Conservation (phyloP, 257 asterid genomes). For the Nicotiana tomentosiformis region DNA sequence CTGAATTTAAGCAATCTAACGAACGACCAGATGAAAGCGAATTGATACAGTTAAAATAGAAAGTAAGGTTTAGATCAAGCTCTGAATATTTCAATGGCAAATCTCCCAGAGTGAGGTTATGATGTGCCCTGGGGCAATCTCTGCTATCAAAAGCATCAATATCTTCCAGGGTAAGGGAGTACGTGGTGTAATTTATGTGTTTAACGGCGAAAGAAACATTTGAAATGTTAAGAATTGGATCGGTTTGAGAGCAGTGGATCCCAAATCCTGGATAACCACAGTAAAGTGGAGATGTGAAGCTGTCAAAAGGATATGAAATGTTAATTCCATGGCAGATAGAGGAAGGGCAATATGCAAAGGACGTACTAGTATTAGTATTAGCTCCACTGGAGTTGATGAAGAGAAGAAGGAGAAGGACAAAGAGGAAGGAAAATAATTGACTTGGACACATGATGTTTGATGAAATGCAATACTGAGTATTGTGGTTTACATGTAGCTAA, state of each 20-base stretch:
- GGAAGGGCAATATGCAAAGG: neutral
- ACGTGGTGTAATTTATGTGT: neutral
- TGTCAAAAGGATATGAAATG: neutral
- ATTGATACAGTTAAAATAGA: neutral
- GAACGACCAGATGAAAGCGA: neutral
- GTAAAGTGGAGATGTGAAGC: neutral
- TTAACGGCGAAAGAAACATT: neutral
- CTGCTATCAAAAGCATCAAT: neutral
- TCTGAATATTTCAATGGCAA: neutral
- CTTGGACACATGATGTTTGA: neutral
- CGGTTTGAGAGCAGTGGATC: neutral
- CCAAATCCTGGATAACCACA: slow-evolving; percentile 3
- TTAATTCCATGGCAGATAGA: neutral
- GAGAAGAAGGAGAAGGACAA: neutral
- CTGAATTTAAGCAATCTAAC: neutral
- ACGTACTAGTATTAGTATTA: neutral
- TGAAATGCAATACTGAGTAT: neutral
- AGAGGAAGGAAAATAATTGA: neutral
- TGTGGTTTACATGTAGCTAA: neutral
- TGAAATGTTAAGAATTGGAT: neutral
- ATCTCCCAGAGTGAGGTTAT: neutral
- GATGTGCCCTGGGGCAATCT: neutral
- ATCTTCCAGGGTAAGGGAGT: neutral
- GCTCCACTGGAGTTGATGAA: neutral
- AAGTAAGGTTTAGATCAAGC: neutral